Evolutionary conservation across 2,329 filamentous ascomycete genomes (phyloP).

Genomic region (Rasamsonia emersonii): DNA sequence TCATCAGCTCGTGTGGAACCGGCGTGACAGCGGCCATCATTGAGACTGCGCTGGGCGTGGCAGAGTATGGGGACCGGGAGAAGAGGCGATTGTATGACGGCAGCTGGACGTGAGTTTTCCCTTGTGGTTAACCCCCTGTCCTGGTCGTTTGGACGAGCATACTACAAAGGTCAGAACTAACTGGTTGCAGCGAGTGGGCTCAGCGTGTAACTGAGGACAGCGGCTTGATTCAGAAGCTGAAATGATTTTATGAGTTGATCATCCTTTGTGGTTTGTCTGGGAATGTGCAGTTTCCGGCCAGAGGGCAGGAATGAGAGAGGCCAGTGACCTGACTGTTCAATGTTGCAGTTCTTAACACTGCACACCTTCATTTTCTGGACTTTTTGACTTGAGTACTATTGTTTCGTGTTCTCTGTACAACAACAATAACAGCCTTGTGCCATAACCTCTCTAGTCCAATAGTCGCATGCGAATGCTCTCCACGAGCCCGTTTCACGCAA

Average conservation of each 20-base stretch:
- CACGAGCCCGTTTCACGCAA: too few relatives aligned
- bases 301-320: too few relatives aligned
- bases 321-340: too few relatives aligned
- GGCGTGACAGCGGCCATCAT: conserved; percentile 89
- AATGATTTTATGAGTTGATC: conserved; percentile 1
- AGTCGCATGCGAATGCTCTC: too few relatives aligned
- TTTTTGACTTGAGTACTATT: too few relatives aligned
- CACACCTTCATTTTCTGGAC: too few relatives aligned
- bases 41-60: conserved; percentile 74
- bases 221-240: conserved; percentile 35
- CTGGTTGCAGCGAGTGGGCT: conserved; percentile 39
- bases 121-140: too few relatives aligned
- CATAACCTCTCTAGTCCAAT: too few relatives aligned
- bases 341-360: too few relatives aligned
- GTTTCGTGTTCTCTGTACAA: too few relatives aligned
- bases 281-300: too few relatives aligned
- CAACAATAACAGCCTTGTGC: too few relatives aligned
- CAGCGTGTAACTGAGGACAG: conserved; percentile 39
- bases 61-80: conserved; percentile 60
- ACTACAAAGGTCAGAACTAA: conserved; percentile 1
- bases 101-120: conserved; percentile 82
- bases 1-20: conserved; percentile 84
- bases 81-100: conserved; percentile 81
- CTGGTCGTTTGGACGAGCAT: background rate
- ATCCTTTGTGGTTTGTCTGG: background rate